Conservation (phyloP, 805 yeast genomes). For the Isabelozyma heimii region DNA sequence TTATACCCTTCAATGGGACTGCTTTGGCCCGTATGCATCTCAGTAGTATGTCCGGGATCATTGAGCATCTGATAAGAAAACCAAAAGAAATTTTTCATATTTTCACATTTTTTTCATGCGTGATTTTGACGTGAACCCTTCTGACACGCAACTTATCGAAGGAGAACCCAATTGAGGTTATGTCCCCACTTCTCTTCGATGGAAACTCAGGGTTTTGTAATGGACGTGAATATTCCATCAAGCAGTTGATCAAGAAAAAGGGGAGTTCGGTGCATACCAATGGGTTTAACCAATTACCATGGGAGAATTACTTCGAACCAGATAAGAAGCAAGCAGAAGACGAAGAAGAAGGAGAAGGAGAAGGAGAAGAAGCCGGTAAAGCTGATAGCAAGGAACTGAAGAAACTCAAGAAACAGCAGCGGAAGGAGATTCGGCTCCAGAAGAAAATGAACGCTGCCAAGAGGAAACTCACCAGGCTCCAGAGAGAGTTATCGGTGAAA, state of each 20-base stretch:
- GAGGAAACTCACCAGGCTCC: constrained; percentile 12
- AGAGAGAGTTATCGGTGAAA: constrained; percentile 5
- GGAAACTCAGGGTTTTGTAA: constrained; percentile 11
- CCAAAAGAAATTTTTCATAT: neutral
- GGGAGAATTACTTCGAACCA: constrained; percentile 16
- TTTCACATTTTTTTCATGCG: neutral
- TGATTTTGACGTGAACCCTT: neutral
- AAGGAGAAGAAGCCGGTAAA: constrained; percentile 5
- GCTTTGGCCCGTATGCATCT: neutral
- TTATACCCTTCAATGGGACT: neutral
- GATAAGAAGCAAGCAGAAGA: constrained; percentile 5
- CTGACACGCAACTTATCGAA: no score
- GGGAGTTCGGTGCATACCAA: constrained; percentile 9
- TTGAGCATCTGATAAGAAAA: neutral
- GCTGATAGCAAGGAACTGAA: constrained; percentile 3
- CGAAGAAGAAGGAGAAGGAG: constrained; percentile 3
- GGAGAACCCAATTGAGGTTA: no score
- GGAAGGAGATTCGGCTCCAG: constrained; percentile 16
- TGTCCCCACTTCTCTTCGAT: constrained; percentile 5
- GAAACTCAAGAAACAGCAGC: constrained; percentile 15
- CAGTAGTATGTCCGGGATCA: neutral
- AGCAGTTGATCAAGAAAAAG: neutral
- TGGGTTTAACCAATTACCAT: constrained; percentile 45
- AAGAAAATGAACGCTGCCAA: constrained; percentile 20
- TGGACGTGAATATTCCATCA: neutral